phyloP scores from a whole-genome alignment of 2,329 filamentous ascomycete species.

The Furcasterigmium furcatum region DNA sequence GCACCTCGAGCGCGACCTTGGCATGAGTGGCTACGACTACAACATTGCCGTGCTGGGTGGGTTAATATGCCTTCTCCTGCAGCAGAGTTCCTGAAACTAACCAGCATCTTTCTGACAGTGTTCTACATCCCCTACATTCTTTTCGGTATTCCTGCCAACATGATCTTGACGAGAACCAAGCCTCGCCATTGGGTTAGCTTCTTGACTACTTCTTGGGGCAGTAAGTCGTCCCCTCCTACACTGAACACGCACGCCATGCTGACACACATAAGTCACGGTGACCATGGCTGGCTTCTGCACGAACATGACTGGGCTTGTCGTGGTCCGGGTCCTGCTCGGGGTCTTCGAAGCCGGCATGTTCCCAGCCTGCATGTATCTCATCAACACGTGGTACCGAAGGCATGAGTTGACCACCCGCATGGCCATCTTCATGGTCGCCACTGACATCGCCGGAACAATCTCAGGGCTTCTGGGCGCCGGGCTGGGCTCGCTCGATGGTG shows the following conservation, averaged over 20 bases:
- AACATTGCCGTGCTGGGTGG: conserved; percentile 19
- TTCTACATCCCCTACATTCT: too few species aligned
- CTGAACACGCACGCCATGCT: too few species aligned
- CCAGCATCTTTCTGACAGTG: too few species aligned
- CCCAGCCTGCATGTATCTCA: conserved; percentile 35
- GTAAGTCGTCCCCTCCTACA: too few species aligned
- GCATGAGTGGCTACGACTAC: conserved; percentile 21
- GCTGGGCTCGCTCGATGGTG: conserved; percentile 15
- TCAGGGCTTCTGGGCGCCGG: conserved; percentile 17
- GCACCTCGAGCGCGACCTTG: conserved; percentile 25
- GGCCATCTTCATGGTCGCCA: conserved; percentile 17
- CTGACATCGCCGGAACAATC: conserved; percentile 16
- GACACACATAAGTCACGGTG: too few species aligned
- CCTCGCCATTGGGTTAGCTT: too few species aligned
- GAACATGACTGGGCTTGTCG: conserved; percentile 39
- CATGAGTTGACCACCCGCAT: conserved; percentile 23
- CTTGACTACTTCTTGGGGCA: conserved; percentile 24
- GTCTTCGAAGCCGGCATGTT: conserved; percentile 65
- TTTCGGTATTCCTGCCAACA: too few species aligned
- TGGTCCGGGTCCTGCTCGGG: conserved; percentile 55
- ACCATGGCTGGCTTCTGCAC: conserved; percentile 45
- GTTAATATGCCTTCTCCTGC: too few species aligned
- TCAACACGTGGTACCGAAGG: conserved; percentile 27
- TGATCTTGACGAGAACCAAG: too few species aligned
- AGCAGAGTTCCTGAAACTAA: too few species aligned